A percentile compares a stretch with the other conserved stretches of the same genome.
Conservation (phyloP, 2,329 filamentous ascomycete genomes). For the Biscogniauxia sp. region DNA sequence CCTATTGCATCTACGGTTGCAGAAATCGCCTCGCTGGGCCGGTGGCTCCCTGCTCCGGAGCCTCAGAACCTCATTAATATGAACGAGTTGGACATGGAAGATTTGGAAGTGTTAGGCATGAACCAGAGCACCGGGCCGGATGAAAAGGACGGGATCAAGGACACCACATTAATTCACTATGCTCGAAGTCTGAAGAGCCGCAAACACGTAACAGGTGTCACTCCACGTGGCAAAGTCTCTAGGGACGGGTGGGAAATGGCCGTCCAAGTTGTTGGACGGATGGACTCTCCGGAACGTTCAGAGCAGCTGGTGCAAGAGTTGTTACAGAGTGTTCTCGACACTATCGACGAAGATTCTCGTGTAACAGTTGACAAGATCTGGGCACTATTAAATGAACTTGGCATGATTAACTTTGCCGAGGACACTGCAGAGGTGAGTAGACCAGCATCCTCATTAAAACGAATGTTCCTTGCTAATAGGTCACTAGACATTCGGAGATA, state of each 20-base stretch:
- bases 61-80: constrained; percentile 54
- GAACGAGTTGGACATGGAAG: constrained; percentile 74
- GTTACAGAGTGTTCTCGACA: constrained; percentile 62
- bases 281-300: constrained; percentile 70
- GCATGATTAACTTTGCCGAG: constrained; percentile 75
- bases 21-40: constrained; percentile 78
- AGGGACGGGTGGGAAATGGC: constrained; percentile 87
- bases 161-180: constrained; percentile 75
- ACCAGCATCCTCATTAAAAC: not conserved
- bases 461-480: constrained; percentile 24
- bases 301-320: constrained; percentile 73
- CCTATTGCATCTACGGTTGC: constrained; percentile 74
- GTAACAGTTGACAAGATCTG: constrained; percentile 79
- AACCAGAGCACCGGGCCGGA: constrained; percentile 53
- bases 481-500: constrained; percentile 76
- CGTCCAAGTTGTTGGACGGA: constrained; percentile 75
- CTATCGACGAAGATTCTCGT: constrained; percentile 63
- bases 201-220: constrained; percentile 43
- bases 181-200: constrained; percentile 64
- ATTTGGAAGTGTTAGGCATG: constrained; percentile 78
- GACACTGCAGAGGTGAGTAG: constrained; percentile 74
- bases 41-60: constrained; percentile 70
- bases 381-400: constrained; percentile 71
- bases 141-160: constrained; percentile 67
- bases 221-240: constrained; percentile 32